phyloP scores from a whole-genome alignment of 805 yeast genomes.

The Saturnispora saitoi region DNA sequence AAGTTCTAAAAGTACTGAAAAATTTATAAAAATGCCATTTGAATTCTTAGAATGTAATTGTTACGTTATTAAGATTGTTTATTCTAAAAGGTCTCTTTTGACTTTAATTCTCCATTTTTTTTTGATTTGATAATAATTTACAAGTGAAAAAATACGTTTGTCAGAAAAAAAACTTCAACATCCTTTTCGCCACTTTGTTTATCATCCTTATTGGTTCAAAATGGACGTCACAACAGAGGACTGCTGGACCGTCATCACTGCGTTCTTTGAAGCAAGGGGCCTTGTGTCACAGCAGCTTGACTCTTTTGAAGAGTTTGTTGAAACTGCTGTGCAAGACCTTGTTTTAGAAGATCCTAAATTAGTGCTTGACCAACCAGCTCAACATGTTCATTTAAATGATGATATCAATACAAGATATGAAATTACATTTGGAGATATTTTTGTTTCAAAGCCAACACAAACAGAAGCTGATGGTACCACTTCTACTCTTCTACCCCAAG shows the following conservation, averaged over 20 bases:
- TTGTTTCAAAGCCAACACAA: constrained; percentile 93
- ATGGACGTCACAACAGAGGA: constrained; percentile 81
- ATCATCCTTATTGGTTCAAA: not conserved
- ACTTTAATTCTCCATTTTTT: not conserved
- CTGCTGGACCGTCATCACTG: constrained; percentile 97
- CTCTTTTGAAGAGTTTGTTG: constrained; percentile 96
- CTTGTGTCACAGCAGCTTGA: constrained; percentile 96
- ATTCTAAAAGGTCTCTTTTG: too few relatives aligned
- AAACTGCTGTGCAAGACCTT: constrained; percentile 91
- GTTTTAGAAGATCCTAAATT: constrained; percentile 93
- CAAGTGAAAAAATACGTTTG: not conserved
- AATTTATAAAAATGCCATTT: too few relatives aligned
- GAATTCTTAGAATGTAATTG: too few relatives aligned
- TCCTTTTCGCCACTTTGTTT: constrained; percentile 5
- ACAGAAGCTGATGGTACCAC: constrained; percentile 99
- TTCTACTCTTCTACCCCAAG: constrained; percentile 97
- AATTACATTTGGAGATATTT: constrained; percentile 95
- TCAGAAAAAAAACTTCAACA: not conserved
- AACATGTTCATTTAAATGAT: constrained; percentile 86
- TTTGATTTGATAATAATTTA: not conserved
- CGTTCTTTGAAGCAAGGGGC: constrained; percentile 94
- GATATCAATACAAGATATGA: constrained; percentile 88
- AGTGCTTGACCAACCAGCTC: constrained; percentile 96
- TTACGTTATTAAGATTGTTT: too few relatives aligned
- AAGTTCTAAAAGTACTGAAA: too few relatives aligned